These are phyloP conservation scores for Microbotryum saponariae DNA, from an alignment of 1,284 basidiomycete species.

Conservation along the genomic window DNA sequence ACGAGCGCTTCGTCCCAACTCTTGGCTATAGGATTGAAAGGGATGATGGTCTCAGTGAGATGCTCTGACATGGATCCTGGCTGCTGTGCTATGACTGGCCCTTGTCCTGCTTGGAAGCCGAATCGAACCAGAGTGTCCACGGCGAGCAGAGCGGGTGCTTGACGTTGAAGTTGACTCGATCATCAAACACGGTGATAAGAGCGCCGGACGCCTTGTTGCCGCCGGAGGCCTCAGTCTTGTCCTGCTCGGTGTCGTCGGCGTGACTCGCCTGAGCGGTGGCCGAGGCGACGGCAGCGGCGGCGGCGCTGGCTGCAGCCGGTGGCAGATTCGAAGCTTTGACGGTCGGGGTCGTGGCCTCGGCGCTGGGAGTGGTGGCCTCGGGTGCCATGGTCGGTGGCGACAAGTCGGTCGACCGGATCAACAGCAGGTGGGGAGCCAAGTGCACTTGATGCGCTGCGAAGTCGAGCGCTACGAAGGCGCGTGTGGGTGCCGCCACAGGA, in stretches of 20 bases:
- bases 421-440: too few relatives aligned
- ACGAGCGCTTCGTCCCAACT: slow-evolving; percentile 98
- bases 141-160: slow-evolving; percentile 36
- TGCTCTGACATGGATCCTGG: not conserved
- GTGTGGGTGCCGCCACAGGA: too few relatives aligned
- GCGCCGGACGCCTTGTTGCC: not conserved
- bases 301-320: slow-evolving; percentile 5
- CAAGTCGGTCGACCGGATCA: too few relatives aligned
- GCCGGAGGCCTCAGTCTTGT: not conserved
- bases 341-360: not conserved
- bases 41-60: not conserved
- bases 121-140: slow-evolving; percentile 98
- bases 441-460: too few relatives aligned
- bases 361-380: too few relatives aligned
- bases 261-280: not conserved
- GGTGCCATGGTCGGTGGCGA: too few relatives aligned
- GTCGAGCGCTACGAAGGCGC: too few relatives aligned
- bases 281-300: slow-evolving; percentile 15
- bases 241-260: not conserved
- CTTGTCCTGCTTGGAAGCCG: slow-evolving; percentile 69
- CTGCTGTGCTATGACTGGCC: not conserved
- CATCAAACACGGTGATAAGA: slow-evolving; percentile 32
- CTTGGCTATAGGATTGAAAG: slow-evolving; percentile 48
- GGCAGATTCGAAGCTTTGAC: slow-evolving; percentile 6
- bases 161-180: slow-evolving; percentile 32